Conservation (phyloP, 257 asterid species). For the Salvia hispanica region DNA sequence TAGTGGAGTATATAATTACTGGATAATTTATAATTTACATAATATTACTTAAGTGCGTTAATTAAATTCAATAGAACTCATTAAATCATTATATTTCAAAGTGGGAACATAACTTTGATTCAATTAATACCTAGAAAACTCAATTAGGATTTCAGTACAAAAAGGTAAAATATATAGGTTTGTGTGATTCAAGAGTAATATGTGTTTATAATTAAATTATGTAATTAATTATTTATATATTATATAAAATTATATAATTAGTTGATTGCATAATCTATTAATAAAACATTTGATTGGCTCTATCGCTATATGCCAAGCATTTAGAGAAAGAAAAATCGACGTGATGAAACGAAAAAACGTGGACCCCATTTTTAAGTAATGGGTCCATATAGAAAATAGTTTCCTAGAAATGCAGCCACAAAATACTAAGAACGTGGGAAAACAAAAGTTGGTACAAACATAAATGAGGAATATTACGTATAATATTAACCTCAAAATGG, state of each 20-base stretch:
- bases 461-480: neutral
- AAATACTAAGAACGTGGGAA: neutral
- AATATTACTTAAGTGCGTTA: neutral
- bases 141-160: neutral
- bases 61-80: neutral
- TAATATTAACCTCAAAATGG: too few relatives aligned
- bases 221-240: too few relatives aligned
- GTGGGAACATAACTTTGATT: neutral
- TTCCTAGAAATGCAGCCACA: conserved; percentile 11
- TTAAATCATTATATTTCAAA: neutral
- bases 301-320: neutral
- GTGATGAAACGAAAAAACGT: conserved; percentile 18
- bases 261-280: neutral
- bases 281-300: neutral
- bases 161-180: neutral
- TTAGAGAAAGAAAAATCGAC: conserved; percentile 11
- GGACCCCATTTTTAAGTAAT: neutral
- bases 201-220: too few relatives aligned
- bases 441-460: neutral
- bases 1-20: neutral
- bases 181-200: too few relatives aligned
- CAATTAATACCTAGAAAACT: neutral
- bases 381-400: neutral
- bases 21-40: neutral
- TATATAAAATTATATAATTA: neutral